These are phyloP conservation scores for Claviceps sp. DNA, from an alignment of 2,329 filamentous ascomycete genomes.

Conservation along the genomic window DNA sequence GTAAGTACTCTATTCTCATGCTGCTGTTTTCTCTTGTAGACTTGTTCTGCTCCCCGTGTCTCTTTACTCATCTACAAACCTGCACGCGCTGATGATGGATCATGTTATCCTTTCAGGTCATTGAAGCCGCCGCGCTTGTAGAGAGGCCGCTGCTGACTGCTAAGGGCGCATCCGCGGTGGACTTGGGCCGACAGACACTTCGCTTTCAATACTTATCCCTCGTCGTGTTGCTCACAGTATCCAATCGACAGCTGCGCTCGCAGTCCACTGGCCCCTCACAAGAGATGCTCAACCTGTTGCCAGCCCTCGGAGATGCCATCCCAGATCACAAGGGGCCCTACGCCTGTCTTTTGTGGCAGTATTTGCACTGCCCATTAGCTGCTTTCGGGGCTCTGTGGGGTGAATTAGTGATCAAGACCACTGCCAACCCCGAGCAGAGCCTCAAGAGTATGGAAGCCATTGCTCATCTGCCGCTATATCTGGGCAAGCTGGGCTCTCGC, in stretches of 20 bases:
- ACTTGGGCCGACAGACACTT: not conserved
- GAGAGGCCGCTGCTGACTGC: not conserved
- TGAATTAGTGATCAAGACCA: not conserved
- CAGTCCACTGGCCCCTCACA: not conserved
- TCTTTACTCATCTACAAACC: not conserved
- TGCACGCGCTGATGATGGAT: not conserved
- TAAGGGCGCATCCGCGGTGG: not conserved
- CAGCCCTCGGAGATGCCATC: not conserved
- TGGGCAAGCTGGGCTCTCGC: not conserved
- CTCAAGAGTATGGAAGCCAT: not conserved
- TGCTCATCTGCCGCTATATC: not conserved
- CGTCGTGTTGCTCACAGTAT: not conserved
- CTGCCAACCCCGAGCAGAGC: not conserved
- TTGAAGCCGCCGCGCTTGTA: not conserved
- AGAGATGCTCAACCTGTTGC: not conserved
- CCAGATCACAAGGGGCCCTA: not conserved
- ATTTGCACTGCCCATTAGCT: not conserved
- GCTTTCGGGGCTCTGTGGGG: slow-evolving; percentile 1
- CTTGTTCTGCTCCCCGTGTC: not conserved
- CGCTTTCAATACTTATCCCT: not conserved
- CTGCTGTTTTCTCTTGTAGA: too few relatives aligned
- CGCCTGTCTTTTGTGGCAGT: not conserved
- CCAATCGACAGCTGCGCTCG: not conserved
- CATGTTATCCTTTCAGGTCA: not conserved
- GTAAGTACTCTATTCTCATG: not conserved